Percentiles rank a stretch among this genome's conserved stretches.
These are phyloP conservation scores for Nakaseomyces sp. DNA, from an alignment of 1,139 yeast genomes.

Conservation along the genomic window DNA sequence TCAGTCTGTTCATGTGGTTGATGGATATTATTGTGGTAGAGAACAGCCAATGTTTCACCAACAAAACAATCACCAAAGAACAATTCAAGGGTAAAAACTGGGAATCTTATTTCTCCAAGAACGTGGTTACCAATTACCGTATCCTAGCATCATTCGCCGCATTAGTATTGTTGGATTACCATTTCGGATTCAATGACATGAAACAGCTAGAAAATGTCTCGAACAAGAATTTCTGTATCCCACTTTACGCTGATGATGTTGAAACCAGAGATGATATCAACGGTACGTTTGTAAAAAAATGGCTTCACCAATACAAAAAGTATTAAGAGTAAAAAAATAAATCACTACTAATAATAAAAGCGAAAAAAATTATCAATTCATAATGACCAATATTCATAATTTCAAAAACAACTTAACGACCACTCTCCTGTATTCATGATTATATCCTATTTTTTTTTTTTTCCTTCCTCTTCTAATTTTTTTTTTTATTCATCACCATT, in stretches of 20 bases:
- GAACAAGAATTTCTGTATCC: slow-evolving; percentile 14
- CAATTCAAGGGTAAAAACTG: slow-evolving; percentile 15
- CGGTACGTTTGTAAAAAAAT: slow-evolving; percentile 21
- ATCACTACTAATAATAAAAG: no score
- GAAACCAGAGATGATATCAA: slow-evolving; percentile 13
- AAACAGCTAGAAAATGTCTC: slow-evolving; percentile 22
- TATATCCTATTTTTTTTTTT: not conserved
- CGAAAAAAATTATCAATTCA: no score
- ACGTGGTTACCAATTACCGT: slow-evolving; percentile 32
- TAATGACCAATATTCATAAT: not conserved
- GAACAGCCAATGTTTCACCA: slow-evolving; percentile 19
- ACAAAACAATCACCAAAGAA: slow-evolving; percentile 12
- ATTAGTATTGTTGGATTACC: slow-evolving; percentile 37
- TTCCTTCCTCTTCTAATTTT: no score
- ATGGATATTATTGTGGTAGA: slow-evolving; percentile 26
- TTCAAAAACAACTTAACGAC: no score
- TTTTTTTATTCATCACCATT: no score
- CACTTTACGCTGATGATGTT: slow-evolving; percentile 14
- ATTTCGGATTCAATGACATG: slow-evolving; percentile 41
- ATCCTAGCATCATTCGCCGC: slow-evolving; percentile 32
- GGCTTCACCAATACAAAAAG: slow-evolving; percentile 27
- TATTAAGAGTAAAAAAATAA: slow-evolving; percentile 7
- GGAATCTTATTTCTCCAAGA: slow-evolving; percentile 22
- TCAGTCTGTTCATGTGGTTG: slow-evolving; percentile 28
- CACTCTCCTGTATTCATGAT: no score